Percentiles rank a stretch among this genome's conserved stretches.
phyloP scores from a whole-genome alignment of 352 stramenopile genomes.

The Phytopythium delawarense region DNA sequence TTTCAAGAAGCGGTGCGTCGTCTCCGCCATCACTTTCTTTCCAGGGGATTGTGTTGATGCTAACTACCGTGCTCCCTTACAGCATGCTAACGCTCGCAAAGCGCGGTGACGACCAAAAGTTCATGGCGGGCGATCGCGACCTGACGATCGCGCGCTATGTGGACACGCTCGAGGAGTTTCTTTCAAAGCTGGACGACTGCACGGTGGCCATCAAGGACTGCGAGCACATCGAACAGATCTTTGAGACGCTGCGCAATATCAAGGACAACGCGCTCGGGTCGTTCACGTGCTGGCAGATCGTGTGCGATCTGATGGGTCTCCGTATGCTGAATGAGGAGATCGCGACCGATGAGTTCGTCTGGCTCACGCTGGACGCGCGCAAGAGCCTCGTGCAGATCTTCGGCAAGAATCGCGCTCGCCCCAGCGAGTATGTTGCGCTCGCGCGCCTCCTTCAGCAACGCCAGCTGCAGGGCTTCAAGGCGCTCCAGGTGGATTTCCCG shows the following conservation, averaged over 20 bases:
- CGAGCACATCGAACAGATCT: slow-evolving; percentile 44
- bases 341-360: slow-evolving; percentile 68
- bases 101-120: slow-evolving; percentile 35
- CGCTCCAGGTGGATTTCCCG: slow-evolving; percentile 73
- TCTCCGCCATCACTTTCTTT: neutral
- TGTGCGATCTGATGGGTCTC: slow-evolving; percentile 75
- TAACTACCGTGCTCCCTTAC: neutral
- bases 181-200: slow-evolving; percentile 53
- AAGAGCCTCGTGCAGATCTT: slow-evolving; percentile 84
- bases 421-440: slow-evolving; percentile 62
- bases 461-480: slow-evolving; percentile 76
- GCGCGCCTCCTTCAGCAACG: slow-evolving; percentile 67
- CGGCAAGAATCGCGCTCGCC: slow-evolving; percentile 66
- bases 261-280: slow-evolving; percentile 69
- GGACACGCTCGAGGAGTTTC: slow-evolving; percentile 64
- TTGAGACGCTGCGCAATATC: slow-evolving; percentile 63
- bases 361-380: slow-evolving; percentile 71
- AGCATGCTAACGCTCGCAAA: slow-evolving; percentile 53
- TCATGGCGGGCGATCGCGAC: slow-evolving; percentile 57
- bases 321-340: slow-evolving; percentile 60
- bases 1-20: slow-evolving; percentile 64
- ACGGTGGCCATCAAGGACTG: slow-evolving; percentile 54
- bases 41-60: neutral
- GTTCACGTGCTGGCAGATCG: slow-evolving; percentile 85
- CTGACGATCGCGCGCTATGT: slow-evolving; percentile 55